A percentile compares a stretch with the other conserved stretches of the same genome.
Conservation (phyloP, 495 filamentous ascomycete genomes). For the Tirmania nivea region DNA sequence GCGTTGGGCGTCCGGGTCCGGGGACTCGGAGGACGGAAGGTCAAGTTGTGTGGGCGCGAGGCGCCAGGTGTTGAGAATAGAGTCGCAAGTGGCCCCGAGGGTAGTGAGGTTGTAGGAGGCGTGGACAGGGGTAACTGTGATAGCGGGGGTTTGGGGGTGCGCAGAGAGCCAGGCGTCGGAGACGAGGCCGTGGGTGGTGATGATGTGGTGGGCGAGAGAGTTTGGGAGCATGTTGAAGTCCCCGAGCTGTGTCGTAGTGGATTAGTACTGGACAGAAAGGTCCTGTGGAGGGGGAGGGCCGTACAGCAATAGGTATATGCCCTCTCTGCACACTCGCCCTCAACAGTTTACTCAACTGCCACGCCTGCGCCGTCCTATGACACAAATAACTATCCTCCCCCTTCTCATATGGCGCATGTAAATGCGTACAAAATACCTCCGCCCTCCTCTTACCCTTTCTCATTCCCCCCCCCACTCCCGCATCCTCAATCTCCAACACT, state of each 20-base stretch:
- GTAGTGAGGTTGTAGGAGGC: conserved; percentile 17
- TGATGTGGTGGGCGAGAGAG: conserved; percentile 66
- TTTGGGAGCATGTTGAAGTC: conserved; percentile 91
- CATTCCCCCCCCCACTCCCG: conserved; percentile 67
- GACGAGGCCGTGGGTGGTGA: conserved; percentile 58
- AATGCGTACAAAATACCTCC: conserved; percentile 86
- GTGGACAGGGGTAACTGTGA: conserved; percentile 27
- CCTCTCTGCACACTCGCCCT: conserved; percentile 66
- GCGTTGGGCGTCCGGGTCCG: conserved; percentile 55
- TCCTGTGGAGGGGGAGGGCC: not conserved
- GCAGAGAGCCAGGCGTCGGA: conserved; percentile 48
- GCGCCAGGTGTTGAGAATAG: conserved; percentile 74
- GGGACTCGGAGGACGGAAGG: conserved; percentile 33
- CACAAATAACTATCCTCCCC: conserved; percentile 64
- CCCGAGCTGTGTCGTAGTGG: conserved; percentile 28
- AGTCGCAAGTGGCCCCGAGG: conserved; percentile 78
- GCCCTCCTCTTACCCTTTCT: conserved; percentile 42
- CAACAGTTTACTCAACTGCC: conserved; percentile 86
- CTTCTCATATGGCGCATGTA: conserved; percentile 74
- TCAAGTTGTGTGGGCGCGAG: conserved; percentile 36
- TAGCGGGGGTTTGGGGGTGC: conserved; percentile 17
- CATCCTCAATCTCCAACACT: conserved; percentile 37
- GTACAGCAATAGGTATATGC: conserved; percentile 49
- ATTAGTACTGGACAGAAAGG: not conserved
- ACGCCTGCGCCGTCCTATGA: conserved; percentile 85